A percentile compares a stretch with the other conserved stretches of the same genome.
Conservation (phyloP, 208 protist species). For the Crithidia bombi region DNA sequence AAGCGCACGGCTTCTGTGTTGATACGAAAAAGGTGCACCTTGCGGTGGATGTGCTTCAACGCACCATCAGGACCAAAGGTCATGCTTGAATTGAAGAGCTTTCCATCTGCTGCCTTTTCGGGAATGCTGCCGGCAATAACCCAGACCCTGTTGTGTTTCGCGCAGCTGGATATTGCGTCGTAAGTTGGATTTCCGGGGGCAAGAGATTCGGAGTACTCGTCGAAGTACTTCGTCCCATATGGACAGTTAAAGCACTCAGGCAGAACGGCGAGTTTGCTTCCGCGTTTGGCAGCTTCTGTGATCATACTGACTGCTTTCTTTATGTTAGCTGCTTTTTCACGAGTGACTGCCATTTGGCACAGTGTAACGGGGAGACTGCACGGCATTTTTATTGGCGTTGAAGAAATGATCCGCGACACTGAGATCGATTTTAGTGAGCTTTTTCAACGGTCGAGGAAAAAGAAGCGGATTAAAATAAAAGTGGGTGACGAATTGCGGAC, state of each 20-base stretch:
- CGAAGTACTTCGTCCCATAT: conserved; percentile 95
- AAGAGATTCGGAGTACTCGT: conserved; percentile 93
- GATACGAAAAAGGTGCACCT: conserved; percentile 98
- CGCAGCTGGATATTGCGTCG: conserved; percentile 70
- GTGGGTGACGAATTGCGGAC: too few relatives aligned
- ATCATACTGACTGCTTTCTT: conserved; percentile 78
- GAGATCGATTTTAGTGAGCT: too few relatives aligned
- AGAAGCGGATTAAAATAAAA: too few relatives aligned
- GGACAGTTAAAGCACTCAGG: conserved; percentile 96
- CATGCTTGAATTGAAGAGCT: conserved; percentile 95
- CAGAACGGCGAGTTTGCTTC: conserved; percentile 89
- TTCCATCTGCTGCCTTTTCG: conserved; percentile 79
- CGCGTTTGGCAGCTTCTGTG: conserved; percentile 66
- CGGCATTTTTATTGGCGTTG: conserved; percentile 36
- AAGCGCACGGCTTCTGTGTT: conserved; percentile 95
- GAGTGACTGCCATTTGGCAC: conserved; percentile 81
- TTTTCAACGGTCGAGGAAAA: too few relatives aligned
- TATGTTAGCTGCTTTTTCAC: conserved; percentile 87
- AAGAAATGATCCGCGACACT: too few relatives aligned
- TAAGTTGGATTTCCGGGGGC: conserved; percentile 68
- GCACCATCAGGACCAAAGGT: conserved; percentile 91
- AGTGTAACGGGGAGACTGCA: conserved; percentile 79
- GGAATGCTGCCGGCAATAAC: conserved; percentile 95
- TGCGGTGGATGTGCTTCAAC: conserved; percentile 90
- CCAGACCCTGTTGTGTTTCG: conserved; percentile 79